A percentile compares a stretch with the other conserved stretches of the same genome.
Conservation (phyloP, 305 asterid species). For the Euphrasia arctica region DNA sequence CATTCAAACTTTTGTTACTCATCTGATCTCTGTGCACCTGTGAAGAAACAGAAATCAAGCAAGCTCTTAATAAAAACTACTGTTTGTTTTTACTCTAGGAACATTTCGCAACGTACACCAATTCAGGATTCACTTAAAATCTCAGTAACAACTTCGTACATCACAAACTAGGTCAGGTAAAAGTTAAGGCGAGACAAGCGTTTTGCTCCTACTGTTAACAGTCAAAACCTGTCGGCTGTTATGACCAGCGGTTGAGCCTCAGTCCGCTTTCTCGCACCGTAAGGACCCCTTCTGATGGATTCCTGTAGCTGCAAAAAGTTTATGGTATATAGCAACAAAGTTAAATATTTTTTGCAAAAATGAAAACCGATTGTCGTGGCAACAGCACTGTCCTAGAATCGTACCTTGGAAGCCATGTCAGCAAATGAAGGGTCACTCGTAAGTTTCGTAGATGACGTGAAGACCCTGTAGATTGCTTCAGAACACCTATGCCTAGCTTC, state of each 20-base stretch:
- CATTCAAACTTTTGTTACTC: too few species aligned
- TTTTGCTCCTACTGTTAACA: neutral
- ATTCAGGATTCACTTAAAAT: neutral
- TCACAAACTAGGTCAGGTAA: neutral
- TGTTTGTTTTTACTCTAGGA: too few species aligned
- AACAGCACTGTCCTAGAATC: slow-evolving; percentile 8
- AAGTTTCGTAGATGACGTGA: slow-evolving; percentile 54
- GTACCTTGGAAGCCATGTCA: slow-evolving; percentile 60
- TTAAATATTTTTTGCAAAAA: neutral
- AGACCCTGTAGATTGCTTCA: slow-evolving; percentile 55
- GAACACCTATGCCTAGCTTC: slow-evolving; percentile 90
- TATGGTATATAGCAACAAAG: neutral
- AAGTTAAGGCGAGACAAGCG: neutral
- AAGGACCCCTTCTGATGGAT: slow-evolving; percentile 87
- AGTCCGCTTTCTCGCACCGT: slow-evolving; percentile 47
- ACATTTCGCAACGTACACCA: neutral
- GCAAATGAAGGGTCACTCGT: slow-evolving; percentile 51
- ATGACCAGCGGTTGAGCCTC: slow-evolving; percentile 79
- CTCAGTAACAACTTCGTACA: neutral
- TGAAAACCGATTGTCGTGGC: neutral
- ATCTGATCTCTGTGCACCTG: too few species aligned
- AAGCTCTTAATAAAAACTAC: neutral
- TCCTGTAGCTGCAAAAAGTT: slow-evolving; percentile 63
- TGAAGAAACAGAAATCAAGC: neutral
- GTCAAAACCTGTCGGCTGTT: slow-evolving; percentile 78